Base-by-base conservation (phyloP, 768 basidiomycete species). In the Nidularia sp. region DNA sequence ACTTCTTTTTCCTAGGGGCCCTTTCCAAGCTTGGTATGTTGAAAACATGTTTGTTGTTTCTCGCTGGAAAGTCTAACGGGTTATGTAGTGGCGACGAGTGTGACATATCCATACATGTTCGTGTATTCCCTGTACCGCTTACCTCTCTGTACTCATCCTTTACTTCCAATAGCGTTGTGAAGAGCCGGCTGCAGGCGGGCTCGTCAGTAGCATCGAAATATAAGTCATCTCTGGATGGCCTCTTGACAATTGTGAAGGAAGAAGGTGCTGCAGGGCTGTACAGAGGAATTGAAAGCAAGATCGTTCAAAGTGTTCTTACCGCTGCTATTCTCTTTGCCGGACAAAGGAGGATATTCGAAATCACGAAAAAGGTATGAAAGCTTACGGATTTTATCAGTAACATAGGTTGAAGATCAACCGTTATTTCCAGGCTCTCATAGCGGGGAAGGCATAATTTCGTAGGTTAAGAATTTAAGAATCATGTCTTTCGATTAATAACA, bases 1-100 rank as follows among this genome's bases (percentile, higher is more conserved):
- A 99, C 64, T 89, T 93, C 69, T 98, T 99, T 76, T 60, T 94
- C 54, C 81, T 98, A n/a, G 96, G 96, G 2, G 97, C 97, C 1
- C 64, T 96, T 39, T 91, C 93, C 8, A 98, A 99, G 67, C 80
- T 98, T 6, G 79, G 89, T 89, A 62, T 8, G 78, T 62, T 15
- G 32, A 18, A 36, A 5, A 45, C 22, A 45, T n/a, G n/a, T n/a
- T n/a, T n/a, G n/a, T n/a, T n/a, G n/a, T n/a, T n/a, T n/a, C n/a
- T n/a, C n/a, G n/a, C n/a, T n/a, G n/a, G n/a, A n/a, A n/a, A n/a
- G 15, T 44, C 31, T 34, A 9, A 33, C 8, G 8, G 48, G 33
- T 45, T 31, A 47, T 50, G 22, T 51, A 82, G 79, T 77, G 51
- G 77, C 79, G 18, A 80, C 79, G 2, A 71, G 75, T 35, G 62